Base-by-base conservation (phyloP, 225 moss, liverwort and hornwort genomes). In the Marchantia paleacea region DNA sequence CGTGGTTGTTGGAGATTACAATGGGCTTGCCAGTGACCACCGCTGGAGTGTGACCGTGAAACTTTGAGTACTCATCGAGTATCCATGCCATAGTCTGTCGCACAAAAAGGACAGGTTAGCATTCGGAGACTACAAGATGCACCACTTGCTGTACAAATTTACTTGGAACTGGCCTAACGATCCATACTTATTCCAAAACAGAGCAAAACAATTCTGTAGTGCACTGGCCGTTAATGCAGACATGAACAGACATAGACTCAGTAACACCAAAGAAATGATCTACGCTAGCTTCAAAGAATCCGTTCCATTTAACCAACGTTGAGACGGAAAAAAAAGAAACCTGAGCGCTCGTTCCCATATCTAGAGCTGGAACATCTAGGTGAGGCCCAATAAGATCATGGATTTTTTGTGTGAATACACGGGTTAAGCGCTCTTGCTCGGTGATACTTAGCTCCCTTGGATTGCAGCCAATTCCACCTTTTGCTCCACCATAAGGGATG, bases 81-180 rank as follows among this genome's bases (percentile, higher is more conserved):
- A 97, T 97, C 97, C 97, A 97, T 26, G 97, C 97, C 97, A 97
- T 97, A 0, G 97, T 97, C 97, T 97, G 92, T 66, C 26, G 11
- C 7, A 65, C 0, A 0, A 22, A 65, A n/a, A 65, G 25, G 16
- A 65, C 65, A 65, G 12, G 65, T 65, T 65, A 65, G 58, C 13
- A 58, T 15, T 16, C 7, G 7, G 20, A 9, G 4, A 58, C 3
- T 58, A 58, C 5, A 16, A n/a, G n/a, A n/a, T n/a, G n/a, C n/a
- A n/a, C n/a, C n/a, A n/a, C 4, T 57, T 57, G 57, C 3, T 39
- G 39, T 2, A 39, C 39, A 39, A 39, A 39, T 39, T 39, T 39
- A 39, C 39, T 39, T 39, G 39, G 39, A 39, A 39, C 39, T 39
- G 39, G 39, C 39, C 39, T 39, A 39, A 39, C 39, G 3, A 39